phyloP scores from a whole-genome alignment of 2,329 filamentous ascomycete genomes.

The Colletotrichum falcatum region DNA sequence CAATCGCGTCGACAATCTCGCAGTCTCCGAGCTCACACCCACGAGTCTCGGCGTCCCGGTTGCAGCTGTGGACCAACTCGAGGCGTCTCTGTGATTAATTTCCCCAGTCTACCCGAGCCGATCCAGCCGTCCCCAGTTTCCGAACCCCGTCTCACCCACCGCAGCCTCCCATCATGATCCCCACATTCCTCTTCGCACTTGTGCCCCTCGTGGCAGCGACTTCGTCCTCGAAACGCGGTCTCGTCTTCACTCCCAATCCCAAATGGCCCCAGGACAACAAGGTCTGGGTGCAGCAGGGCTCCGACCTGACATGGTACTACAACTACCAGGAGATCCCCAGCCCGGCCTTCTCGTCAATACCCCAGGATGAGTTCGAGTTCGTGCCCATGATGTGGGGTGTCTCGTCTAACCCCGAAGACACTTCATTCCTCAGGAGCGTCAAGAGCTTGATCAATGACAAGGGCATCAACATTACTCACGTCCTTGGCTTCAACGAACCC shows the following conservation, averaged over 20 bases:
- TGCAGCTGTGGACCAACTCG: not conserved
- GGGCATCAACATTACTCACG: slow-evolving; percentile 71
- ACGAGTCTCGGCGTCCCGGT: too few relatives aligned
- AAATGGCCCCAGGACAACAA: slow-evolving; percentile 70
- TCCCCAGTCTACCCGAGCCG: too few relatives aligned
- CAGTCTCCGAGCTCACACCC: not conserved
- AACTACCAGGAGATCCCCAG: slow-evolving; percentile 76
- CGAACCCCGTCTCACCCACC: slow-evolving; percentile 33
- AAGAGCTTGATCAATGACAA: slow-evolving; percentile 62
- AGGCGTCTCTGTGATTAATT: too few relatives aligned
- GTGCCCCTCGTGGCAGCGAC: slow-evolving; percentile 46
- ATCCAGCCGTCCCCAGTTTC: too few relatives aligned
- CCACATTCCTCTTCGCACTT: slow-evolving; percentile 43
- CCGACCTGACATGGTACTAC: slow-evolving; percentile 85
- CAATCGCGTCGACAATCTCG: not conserved
- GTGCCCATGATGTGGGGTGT: slow-evolving; percentile 86
- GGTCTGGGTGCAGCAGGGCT: slow-evolving; percentile 69
- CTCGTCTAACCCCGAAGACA: slow-evolving; percentile 60
- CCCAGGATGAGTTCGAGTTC: slow-evolving; percentile 74
- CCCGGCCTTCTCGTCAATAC: slow-evolving; percentile 58
- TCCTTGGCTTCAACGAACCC: slow-evolving; percentile 85
- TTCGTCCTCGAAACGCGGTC: slow-evolving; percentile 74
- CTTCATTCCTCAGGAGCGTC: slow-evolving; percentile 71
- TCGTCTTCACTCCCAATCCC: slow-evolving; percentile 73
- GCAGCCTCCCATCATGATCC: slow-evolving; percentile 31